A percentile compares a stretch with the other conserved stretches of the same genome.
Conservation (phyloP, 176 grass and related monocot genomes). For the Alopecurus myosuroides region DNA sequence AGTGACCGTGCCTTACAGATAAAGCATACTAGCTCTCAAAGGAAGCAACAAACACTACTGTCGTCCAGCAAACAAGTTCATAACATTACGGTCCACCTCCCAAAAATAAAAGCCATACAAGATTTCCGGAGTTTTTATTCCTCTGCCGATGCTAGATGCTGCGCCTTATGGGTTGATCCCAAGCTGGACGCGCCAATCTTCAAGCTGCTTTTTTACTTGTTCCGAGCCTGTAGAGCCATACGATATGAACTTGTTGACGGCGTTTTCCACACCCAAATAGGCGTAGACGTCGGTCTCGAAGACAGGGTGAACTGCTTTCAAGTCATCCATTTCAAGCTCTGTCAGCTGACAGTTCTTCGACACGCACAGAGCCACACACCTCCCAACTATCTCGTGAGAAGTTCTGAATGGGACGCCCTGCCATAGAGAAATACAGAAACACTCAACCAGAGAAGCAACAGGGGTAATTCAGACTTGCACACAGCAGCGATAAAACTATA, state of each 20-base stretch:
- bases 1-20: background rate
- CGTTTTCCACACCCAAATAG: constrained; percentile 78
- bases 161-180: constrained; percentile 32
- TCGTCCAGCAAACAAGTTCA: constrained; percentile 8
- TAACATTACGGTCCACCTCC: background rate
- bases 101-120: constrained; percentile 3
- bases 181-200: constrained; percentile 62
- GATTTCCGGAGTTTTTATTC: constrained; percentile 26
- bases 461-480: background rate
- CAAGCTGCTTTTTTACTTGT: constrained; percentile 71
- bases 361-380: constrained; percentile 72
- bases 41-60: background rate
- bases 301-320: constrained; percentile 59
- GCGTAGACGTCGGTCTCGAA: constrained; percentile 78
- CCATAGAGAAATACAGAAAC: background rate
- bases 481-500: background rate
- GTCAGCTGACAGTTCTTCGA: constrained; percentile 73
- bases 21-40: background rate
- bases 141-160: background rate
- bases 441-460: background rate
- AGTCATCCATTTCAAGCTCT: constrained; percentile 63
- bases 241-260: constrained; percentile 87
- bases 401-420: constrained; percentile 92
- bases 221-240: constrained; percentile 81
- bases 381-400: constrained; percentile 91